A percentile compares a stretch with the other conserved stretches of the same genome.
These are phyloP conservation scores for Venturia aucupariae DNA, from an alignment of 2,329 filamentous ascomycete genomes.

Conservation along the genomic window DNA sequence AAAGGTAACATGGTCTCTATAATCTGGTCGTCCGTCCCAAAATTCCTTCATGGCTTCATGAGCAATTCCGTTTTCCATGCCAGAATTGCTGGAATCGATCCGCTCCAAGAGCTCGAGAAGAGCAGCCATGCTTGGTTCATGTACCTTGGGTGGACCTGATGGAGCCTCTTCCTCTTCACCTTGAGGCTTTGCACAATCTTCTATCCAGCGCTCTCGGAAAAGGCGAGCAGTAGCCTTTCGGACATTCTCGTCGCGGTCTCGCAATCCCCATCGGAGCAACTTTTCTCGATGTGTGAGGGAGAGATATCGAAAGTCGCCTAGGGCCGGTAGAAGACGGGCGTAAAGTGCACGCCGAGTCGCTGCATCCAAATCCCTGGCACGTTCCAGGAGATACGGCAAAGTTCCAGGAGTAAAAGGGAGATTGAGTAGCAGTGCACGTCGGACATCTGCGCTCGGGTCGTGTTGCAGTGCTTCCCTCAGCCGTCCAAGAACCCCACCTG, in stretches of 20 bases:
- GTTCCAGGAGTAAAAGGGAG: constrained; percentile 78
- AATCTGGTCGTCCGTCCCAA: constrained; percentile 86
- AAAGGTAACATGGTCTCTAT: constrained; percentile 62
- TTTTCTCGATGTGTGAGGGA: constrained; percentile 94
- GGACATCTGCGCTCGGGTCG: constrained; percentile 87
- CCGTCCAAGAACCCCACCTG: constrained; percentile 66
- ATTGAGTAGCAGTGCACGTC: constrained; percentile 79
- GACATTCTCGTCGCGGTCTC: constrained; percentile 89
- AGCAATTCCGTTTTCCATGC: constrained; percentile 80
- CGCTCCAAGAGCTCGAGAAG: constrained; percentile 85
- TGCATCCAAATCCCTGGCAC: constrained; percentile 80
- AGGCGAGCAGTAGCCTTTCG: constrained; percentile 82
- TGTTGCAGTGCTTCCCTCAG: constrained; percentile 85
- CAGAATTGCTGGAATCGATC: constrained; percentile 86
- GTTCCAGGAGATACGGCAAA: constrained; percentile 78
- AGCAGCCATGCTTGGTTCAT: constrained; percentile 57
- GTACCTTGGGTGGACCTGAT: constrained; percentile 32
- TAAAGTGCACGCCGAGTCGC: constrained; percentile 80
- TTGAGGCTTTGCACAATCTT: constrained; percentile 64
- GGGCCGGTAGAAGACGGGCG: constrained; percentile 70
- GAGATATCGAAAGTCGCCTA: constrained; percentile 90
- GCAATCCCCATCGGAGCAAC: constrained; percentile 84
- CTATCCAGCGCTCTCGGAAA: constrained; percentile 95
- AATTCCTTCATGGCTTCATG: constrained; percentile 92
- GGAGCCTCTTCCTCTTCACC: constrained; percentile 43